Conservation (phyloP, 2,329 filamentous ascomycete genomes). For the Neonectria hederae region DNA sequence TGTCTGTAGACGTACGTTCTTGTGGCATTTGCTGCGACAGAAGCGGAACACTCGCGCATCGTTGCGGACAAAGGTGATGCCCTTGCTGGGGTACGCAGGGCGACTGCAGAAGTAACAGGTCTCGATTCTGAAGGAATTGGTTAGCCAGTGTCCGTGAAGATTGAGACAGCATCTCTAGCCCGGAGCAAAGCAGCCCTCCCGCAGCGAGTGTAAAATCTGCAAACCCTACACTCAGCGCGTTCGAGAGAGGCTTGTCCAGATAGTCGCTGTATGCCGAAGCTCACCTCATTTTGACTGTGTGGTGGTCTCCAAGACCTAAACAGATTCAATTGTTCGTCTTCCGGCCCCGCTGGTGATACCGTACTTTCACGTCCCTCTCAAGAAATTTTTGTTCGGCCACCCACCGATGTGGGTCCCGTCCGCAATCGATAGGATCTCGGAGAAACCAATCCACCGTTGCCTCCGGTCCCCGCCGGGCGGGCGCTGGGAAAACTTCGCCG, state of each 20-base stretch:
- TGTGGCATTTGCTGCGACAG: constrained; percentile 68
- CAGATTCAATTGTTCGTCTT: constrained; percentile 38
- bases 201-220: background rate
- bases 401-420: constrained; percentile 15
- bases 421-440: constrained; percentile 40
- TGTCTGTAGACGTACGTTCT: constrained; percentile 57
- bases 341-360: constrained; percentile 38
- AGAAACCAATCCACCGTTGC: constrained; percentile 30
- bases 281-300: constrained; percentile 41
- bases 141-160: constrained; percentile 25
- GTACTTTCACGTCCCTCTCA: constrained; percentile 35
- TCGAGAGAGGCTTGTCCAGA: background rate
- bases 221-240: background rate
- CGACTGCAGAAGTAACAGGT: constrained; percentile 58
- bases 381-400: constrained; percentile 38
- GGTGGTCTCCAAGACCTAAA: constrained; percentile 41
- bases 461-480: constrained; percentile 38
- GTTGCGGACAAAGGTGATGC: constrained; percentile 62
- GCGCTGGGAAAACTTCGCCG: constrained; percentile 42
- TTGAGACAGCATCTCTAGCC: constrained; percentile 13
- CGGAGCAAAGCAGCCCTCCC: background rate
- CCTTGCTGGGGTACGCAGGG: constrained; percentile 65
- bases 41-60: constrained; percentile 66
- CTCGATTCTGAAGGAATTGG: constrained; percentile 50
- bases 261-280: constrained; percentile 14